Base-by-base conservation (phyloP, 257 asterid species). In the Rubia yunnanensis region DNA sequence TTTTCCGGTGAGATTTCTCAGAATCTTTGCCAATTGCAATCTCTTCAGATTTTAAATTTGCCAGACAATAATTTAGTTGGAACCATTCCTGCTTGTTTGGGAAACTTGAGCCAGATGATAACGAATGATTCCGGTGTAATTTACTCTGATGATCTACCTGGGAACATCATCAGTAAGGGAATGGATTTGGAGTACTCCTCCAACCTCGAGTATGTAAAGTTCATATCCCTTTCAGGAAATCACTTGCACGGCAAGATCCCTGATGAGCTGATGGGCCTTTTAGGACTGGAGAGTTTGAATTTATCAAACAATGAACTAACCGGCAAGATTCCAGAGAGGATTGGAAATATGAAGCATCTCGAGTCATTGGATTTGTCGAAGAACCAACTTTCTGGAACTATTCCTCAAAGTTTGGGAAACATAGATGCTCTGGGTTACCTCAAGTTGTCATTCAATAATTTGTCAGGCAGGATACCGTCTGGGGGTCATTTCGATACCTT, bases 281-380 rank as follows among this genome's bases (percentile, higher is more conserved):
- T 18, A 0, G 44, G 17, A 2, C 26, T 65, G 39, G 9, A 41
- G 18, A 72, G 53, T 28, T 31, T 69, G 23, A 48, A 48, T 48
- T 17, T 48, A 6, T 48, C 54, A 5, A 48, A 48, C 54, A 48
- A 48, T 48, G 9, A 18, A 8, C 15, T 48, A 17, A 4, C 22
- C 4, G 54, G 54, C 15, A 48, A 5, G 23, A 48, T 76, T 7
- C 84, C 79, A 0, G 54, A 64, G 4, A 67, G 31, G 5, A 73
- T 76, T 14, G 84, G 72, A 8, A 28, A 46, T 31, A 30, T 79
- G 78, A 50, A 54, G 22, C 9, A 23, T 23, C 77, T 79, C 0
- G 84, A 69, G 54, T 73, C 84, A 2, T 72, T 79, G 2, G 81
- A 79, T 71, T 1, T 76, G 10, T 63, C 79, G 2, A 26, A 5